phyloP scores from a whole-genome alignment of 1,284 basidiomycete species.

The Sanguinoderma infundibulare region DNA sequence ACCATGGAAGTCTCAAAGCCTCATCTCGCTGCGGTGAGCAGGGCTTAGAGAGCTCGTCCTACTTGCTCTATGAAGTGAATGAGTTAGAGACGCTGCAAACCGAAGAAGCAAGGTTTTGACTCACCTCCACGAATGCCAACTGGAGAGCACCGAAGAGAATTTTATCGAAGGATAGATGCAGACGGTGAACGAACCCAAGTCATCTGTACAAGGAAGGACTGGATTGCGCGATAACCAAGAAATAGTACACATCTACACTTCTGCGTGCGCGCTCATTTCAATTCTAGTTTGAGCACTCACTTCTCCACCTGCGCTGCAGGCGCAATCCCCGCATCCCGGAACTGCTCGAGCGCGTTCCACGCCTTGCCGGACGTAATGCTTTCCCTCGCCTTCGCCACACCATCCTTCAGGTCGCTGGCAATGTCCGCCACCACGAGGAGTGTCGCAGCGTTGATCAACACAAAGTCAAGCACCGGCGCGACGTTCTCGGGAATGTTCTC shows the following conservation, averaged over 20 bases:
- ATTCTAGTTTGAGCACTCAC: background rate
- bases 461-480: slow-evolving; percentile 77
- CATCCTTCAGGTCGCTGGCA: slow-evolving; percentile 73
- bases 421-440: slow-evolving; percentile 81
- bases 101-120: too few relatives aligned
- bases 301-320: slow-evolving; percentile 18
- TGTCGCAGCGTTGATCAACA: slow-evolving; percentile 85
- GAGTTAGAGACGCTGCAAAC: too few relatives aligned
- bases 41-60: too few relatives aligned
- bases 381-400: slow-evolving; percentile 73
- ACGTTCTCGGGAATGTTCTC: slow-evolving; percentile 54
- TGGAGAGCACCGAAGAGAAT: too few relatives aligned
- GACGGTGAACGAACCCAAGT: background rate
- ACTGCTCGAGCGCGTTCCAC: slow-evolving; percentile 69
- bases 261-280: too few relatives aligned
- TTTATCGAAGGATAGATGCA: too few relatives aligned
- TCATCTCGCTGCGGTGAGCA: too few relatives aligned
- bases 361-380: slow-evolving; percentile 78
- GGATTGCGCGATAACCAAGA: background rate
- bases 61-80: too few relatives aligned
- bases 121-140: too few relatives aligned
- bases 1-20: too few relatives aligned
- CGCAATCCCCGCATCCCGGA: slow-evolving; percentile 40
- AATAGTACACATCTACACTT: background rate
- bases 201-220: background rate